Conservation (phyloP, 2,329 filamentous ascomycete genomes). For the Penicillium capsulatum region DNA sequence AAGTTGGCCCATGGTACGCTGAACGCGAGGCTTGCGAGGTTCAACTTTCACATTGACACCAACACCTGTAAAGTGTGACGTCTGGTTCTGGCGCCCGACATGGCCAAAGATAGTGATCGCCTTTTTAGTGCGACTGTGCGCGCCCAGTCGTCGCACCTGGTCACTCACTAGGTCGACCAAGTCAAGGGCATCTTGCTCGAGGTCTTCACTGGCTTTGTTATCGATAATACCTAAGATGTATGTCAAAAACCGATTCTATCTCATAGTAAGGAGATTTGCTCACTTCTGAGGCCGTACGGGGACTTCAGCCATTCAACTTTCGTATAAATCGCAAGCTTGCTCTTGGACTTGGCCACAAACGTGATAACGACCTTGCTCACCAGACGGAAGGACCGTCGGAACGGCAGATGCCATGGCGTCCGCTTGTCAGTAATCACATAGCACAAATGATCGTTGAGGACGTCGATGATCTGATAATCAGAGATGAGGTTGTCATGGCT, state of each 20-base stretch:
- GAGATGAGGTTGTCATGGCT: slow-evolving; percentile 60
- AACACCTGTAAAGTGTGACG: slow-evolving; percentile 36
- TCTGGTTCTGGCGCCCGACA: slow-evolving; percentile 43
- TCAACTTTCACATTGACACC: slow-evolving; percentile 34
- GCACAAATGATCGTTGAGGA: slow-evolving; percentile 71
- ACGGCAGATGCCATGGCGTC: slow-evolving; percentile 78
- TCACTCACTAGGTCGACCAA: slow-evolving; percentile 49
- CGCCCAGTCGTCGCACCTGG: slow-evolving; percentile 46
- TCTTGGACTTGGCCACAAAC: slow-evolving; percentile 84
- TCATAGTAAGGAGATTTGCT: slow-evolving; percentile 14
- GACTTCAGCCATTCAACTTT: slow-evolving; percentile 80
- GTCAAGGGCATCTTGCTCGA: slow-evolving; percentile 48
- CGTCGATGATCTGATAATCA: slow-evolving; percentile 83
- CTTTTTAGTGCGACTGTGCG: slow-evolving; percentile 47
- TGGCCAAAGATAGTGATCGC: slow-evolving; percentile 48
- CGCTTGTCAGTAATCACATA: slow-evolving; percentile 63
- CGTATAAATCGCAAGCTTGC: slow-evolving; percentile 83
- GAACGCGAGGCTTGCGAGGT: slow-evolving; percentile 55
- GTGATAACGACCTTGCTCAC: slow-evolving; percentile 92
- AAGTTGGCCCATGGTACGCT: slow-evolving; percentile 62
- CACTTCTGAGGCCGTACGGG: slow-evolving; percentile 49
- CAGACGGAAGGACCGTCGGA: slow-evolving; percentile 71
- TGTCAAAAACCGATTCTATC: not conserved
- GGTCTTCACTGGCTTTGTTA: slow-evolving; percentile 66
- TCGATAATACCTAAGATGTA: slow-evolving; percentile 49